phyloP scores from a whole-genome alignment of 2,329 filamentous ascomycete species.

The Clonostachys rosea region DNA sequence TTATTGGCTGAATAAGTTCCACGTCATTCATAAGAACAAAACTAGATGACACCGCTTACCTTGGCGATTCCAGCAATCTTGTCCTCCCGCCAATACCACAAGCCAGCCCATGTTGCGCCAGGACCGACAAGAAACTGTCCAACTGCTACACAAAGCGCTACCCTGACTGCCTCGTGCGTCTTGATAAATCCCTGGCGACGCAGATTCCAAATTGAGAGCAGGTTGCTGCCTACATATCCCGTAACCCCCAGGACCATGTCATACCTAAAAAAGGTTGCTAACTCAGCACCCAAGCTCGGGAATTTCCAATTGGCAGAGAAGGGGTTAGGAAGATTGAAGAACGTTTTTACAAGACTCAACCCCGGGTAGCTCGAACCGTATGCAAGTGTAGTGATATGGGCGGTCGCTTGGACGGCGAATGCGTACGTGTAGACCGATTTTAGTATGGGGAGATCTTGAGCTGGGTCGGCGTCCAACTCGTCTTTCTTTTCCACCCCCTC shows the following conservation, averaged over 20 bases:
- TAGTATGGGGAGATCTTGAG: not conserved
- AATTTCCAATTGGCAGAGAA: not conserved
- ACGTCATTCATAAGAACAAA: too few species aligned
- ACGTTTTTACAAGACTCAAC: not conserved
- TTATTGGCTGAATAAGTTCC: too few species aligned
- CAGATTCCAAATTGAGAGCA: not conserved
- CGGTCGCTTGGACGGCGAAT: not conserved
- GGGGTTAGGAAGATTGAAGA: not conserved
- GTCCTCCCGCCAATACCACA: conserved; percentile 1
- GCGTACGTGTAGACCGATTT: not conserved
- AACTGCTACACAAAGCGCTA: not conserved
- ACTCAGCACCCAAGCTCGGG: not conserved
- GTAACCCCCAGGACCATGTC: not conserved
- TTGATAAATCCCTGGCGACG: not conserved
- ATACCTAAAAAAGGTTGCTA: not conserved
- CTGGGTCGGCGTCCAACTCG: not conserved
- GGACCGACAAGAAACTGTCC: conserved; percentile 1
- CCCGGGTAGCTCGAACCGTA: not conserved
- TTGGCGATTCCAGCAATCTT: too few species aligned
- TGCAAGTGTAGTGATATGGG: not conserved
- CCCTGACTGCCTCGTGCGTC: not conserved
- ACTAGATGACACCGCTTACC: too few species aligned
- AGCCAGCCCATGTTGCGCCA: not conserved
- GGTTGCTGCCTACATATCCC: not conserved
- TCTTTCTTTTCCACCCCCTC: not conserved